These are phyloP conservation scores for Zea luxurians DNA, from an alignment of 176 grass and related monocot species.

Conservation along the genomic window DNA sequence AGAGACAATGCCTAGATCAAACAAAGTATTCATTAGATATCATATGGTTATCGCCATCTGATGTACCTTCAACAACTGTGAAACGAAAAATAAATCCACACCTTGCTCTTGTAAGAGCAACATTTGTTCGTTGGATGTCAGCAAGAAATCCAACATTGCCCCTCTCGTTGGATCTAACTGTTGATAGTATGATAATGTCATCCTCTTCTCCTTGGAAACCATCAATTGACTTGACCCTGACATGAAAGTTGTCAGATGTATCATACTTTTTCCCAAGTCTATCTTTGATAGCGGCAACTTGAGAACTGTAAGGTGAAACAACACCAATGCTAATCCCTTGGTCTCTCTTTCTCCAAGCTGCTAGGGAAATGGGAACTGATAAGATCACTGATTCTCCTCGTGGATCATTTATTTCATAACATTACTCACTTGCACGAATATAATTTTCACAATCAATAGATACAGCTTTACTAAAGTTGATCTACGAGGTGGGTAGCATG, in stretches of 20 bases:
- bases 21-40: constrained; percentile 17
- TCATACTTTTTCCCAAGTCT: constrained; percentile 56
- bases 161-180: constrained; percentile 56
- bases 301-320: constrained; percentile 70
- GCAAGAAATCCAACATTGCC: constrained; percentile 66
- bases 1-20: constrained; percentile 76
- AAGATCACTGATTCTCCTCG: constrained; percentile 3
- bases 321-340: constrained; percentile 58
- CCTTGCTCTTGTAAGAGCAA: constrained; percentile 89
- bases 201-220: constrained; percentile 88
- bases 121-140: constrained; percentile 71
- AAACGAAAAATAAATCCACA: constrained; percentile 28
- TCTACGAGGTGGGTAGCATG: neutral
- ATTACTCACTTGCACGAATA: neutral
- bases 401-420: too few species aligned
- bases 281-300: constrained; percentile 58
- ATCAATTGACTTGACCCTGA: constrained; percentile 72
- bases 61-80: neutral
- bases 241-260: constrained; percentile 44
- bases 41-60: neutral
- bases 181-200: constrained; percentile 82
- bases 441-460: neutral
- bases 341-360: constrained; percentile 49
- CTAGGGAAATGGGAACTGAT: neutral
- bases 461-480: neutral